Evolutionary conservation across 2,329 filamentous ascomycete genomes (phyloP), one percentile per base, ranked within the genome.

Genomic region (Venturia carpophila): DNA sequence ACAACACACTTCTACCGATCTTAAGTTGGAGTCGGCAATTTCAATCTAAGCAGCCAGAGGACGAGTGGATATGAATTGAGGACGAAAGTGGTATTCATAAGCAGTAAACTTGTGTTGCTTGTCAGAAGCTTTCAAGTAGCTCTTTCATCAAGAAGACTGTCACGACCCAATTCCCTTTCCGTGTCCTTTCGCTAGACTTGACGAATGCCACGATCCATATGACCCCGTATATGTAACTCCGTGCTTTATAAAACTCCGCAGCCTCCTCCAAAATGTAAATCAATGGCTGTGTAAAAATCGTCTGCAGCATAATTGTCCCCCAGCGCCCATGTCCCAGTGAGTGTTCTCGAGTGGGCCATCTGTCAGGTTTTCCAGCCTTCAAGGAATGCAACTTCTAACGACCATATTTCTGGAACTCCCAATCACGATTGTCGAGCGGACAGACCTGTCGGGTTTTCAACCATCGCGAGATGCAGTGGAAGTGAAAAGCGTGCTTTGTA

Each of bases 391-490:
- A 9, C 15, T 19, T 27, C 39, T 80, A 88, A 72, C 86, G 84
- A 69, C 94, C 94, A 75, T 99, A 99, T 78, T 97, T 99, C 79
- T 99, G 94, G 82, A 97, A 99, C 76, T 99, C 94, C 94, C 94
- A 99, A 78, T 99, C 94, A 72, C 93, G 84, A 80, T 99, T 99
- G 79, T 99, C 94, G 56, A 99, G 82, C 19, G 94, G 94, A 75
- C 94, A 99, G 62, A 99, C 94, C 75, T 97, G 94, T 74, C 94
- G 88, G n/a, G 94, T 96, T 83, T 99, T 99, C 67, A 99, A 82
- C 94, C 94, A 99, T 78, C 94, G 86, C 15, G 94, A 97, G 75
- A 99, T 99, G 82, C 94, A 99, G 80, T 99, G 94, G 80, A 99
- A 99, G 79, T 99, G 94, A 83, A 99, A 99, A 39, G 94, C 94